Evolutionary conservation across 331 rosid genomes (phyloP).

Genomic region (Malus hybrid): DNA sequence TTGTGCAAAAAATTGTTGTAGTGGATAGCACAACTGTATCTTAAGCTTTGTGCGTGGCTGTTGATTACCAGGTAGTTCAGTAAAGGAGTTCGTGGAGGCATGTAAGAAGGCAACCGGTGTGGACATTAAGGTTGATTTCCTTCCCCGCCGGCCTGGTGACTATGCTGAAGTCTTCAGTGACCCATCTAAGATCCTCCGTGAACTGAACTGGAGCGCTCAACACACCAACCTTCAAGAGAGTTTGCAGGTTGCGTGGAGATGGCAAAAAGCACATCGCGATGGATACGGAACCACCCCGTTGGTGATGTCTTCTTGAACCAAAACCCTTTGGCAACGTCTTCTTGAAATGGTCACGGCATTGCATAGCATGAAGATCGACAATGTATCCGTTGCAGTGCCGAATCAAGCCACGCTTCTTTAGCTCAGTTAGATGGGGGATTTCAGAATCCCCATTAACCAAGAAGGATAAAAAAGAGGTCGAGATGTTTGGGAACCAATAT

Average conservation of each 20-base stretch:
- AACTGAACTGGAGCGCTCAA: slow-evolving; percentile 81
- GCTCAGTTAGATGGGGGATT: slow-evolving; percentile 4
- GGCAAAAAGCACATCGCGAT: slow-evolving; percentile 80
- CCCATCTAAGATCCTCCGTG: slow-evolving; percentile 57
- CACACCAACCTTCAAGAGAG: slow-evolving; percentile 73
- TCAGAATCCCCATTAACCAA: background rate
- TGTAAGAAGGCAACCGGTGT: slow-evolving; percentile 86
- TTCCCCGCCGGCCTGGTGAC: slow-evolving; percentile 88
- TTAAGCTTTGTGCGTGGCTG: slow-evolving; percentile 10
- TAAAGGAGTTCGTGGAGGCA: slow-evolving; percentile 88
- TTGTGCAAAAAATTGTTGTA: background rate
- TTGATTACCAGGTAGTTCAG: slow-evolving; percentile 69
- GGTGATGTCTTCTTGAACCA: slow-evolving; percentile 4
- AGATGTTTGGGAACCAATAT: background rate
- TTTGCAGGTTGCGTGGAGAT: slow-evolving; percentile 70
- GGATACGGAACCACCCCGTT: slow-evolving; percentile 50
- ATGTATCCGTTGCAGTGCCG: slow-evolving; percentile 7
- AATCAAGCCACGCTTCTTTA: slow-evolving; percentile 13
- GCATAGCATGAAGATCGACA: slow-evolving; percentile 13
- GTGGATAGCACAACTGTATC: background rate
- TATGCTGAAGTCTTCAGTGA: slow-evolving; percentile 88
- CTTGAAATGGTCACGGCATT: slow-evolving; percentile 19
- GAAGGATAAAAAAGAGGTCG: background rate
- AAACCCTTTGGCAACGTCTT: slow-evolving; percentile 18
- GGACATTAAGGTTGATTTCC: slow-evolving; percentile 63